Percentiles rank a stretch among this genome's conserved stretches.
Evolutionary conservation across 768 basidiomycete genomes (phyloP).

Genomic region (Podaxis sp.): DNA sequence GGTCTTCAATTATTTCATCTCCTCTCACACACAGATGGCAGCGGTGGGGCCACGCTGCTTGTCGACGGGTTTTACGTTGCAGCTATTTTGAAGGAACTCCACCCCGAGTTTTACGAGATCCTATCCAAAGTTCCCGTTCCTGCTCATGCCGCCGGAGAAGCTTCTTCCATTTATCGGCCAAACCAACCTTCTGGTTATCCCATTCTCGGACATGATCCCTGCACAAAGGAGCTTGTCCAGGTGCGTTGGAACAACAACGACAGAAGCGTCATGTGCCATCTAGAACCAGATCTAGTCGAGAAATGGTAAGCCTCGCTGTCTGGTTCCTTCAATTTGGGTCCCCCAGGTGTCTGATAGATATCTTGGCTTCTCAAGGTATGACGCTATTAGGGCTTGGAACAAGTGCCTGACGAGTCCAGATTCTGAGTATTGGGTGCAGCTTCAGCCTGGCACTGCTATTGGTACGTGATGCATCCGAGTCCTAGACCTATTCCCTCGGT

Average conservation of each 20-base stretch:
- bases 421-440: slow-evolving; percentile 88
- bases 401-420: slow-evolving; percentile 69
- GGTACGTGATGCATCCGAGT: slow-evolving; percentile 40
- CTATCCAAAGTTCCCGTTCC: slow-evolving; percentile 68
- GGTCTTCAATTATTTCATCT: slow-evolving; percentile 97
- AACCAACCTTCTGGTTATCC: slow-evolving; percentile 61
- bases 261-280: slow-evolving; percentile 69
- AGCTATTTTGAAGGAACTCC: slow-evolving; percentile 63
- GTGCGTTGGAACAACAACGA: slow-evolving; percentile 97
- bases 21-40: slow-evolving; percentile 74
- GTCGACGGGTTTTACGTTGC: slow-evolving; percentile 96
- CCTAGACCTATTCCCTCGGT: not conserved
- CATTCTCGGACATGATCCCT: slow-evolving; percentile 61
- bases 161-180: slow-evolving; percentile 49
- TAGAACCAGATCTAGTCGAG: slow-evolving; percentile 60
- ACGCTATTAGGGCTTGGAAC: slow-evolving; percentile 79
- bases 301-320: slow-evolving; percentile 48
- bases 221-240: slow-evolving; percentile 59
- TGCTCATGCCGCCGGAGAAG: slow-evolving; percentile 87
- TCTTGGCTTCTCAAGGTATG: slow-evolving; percentile 47
- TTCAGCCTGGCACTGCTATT: slow-evolving; percentile 83
- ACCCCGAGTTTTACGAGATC: slow-evolving; percentile 67
- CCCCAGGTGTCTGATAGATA: not conserved
- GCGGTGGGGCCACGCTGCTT: slow-evolving; percentile 85
- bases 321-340: not conserved